Conservation (phyloP, 306 rosid genomes). For the Trichosanthes cucumerina region DNA sequence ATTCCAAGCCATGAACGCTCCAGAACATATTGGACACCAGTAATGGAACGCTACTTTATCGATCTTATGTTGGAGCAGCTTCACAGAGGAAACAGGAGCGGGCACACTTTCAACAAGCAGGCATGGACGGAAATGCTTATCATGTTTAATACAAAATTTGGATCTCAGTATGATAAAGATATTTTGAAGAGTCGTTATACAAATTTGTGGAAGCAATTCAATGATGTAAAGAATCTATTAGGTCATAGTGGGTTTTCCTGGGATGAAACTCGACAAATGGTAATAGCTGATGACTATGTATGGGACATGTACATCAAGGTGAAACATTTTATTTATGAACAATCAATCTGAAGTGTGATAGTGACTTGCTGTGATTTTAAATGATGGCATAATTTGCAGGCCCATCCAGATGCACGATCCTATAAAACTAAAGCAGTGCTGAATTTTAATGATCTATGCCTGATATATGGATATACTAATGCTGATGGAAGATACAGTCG, state of each 20-base stretch:
- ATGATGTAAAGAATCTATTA: slow-evolving; percentile 53
- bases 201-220: slow-evolving; percentile 71
- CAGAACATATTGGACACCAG: slow-evolving; percentile 61
- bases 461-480: slow-evolving; percentile 43
- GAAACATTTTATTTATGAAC: not conserved
- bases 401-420: slow-evolving; percentile 51
- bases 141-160: slow-evolving; percentile 54
- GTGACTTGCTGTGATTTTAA: not conserved
- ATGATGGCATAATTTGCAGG: slow-evolving; percentile 20
- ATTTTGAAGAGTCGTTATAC: slow-evolving; percentile 60
- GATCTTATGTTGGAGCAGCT: slow-evolving; percentile 72
- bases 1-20: slow-evolving; percentile 41
- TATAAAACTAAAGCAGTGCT: slow-evolving; percentile 47
- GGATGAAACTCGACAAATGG: slow-evolving; percentile 60
- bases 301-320: slow-evolving; percentile 65
- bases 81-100: slow-evolving; percentile 50
- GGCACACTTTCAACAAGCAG: slow-evolving; percentile 64
- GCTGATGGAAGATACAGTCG: slow-evolving; percentile 87
- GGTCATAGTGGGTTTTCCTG: slow-evolving; percentile 61
- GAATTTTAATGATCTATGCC: slow-evolving; percentile 54
- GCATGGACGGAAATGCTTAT: slow-evolving; percentile 67
- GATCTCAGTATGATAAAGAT: slow-evolving; percentile 60
- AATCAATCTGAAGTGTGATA: not conserved
- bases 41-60: slow-evolving; percentile 58
- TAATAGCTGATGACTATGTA: slow-evolving; percentile 47